phyloP scores from a whole-genome alignment of 208 protist species.

The Crithidia fasciculata region DNA sequence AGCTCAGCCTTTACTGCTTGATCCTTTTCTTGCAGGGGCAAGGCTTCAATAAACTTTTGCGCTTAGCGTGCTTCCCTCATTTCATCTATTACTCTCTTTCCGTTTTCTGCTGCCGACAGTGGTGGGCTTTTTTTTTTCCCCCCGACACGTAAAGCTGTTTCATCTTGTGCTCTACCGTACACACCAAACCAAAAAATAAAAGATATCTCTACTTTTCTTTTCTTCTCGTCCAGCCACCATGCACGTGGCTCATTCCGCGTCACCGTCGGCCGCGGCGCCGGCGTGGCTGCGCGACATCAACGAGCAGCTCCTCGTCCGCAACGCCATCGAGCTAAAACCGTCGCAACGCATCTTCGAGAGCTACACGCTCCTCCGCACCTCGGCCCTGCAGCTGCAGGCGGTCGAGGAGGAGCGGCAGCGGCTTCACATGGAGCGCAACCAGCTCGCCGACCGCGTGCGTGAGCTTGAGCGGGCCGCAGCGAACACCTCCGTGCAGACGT shows the following conservation, averaged over 20 bases:
- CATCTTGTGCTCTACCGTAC: too few species aligned
- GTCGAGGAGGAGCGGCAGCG: conserved; percentile 41
- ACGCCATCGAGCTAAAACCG: conserved; percentile 56
- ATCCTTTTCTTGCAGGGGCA: not conserved
- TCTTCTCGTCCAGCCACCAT: conserved; percentile 13
- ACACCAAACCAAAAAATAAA: too few species aligned
- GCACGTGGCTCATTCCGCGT: conserved; percentile 7
- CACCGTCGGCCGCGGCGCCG: not conserved
- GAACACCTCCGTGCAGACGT: conserved; percentile 41
- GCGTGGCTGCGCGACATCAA: conserved; percentile 47
- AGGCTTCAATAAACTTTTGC: too few species aligned
- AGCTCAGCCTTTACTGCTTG: not conserved
- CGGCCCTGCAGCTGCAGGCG: conserved; percentile 41
- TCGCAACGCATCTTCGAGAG: conserved; percentile 50
- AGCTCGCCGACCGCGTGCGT: conserved; percentile 46
- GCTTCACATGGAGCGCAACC: conserved; percentile 40
- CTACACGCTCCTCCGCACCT: conserved; percentile 45
- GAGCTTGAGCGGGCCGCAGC: conserved; percentile 55
- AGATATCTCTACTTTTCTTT: too few species aligned
- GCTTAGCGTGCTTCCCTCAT: too few species aligned
- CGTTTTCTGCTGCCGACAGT: not conserved
- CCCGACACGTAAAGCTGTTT: too few species aligned
- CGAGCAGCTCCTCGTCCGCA: conserved; percentile 53
- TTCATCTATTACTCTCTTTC: not conserved
- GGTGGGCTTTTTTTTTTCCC: too few species aligned